Conservation (phyloP, 495 filamentous ascomycete species). For the Podospora comata region DNA sequence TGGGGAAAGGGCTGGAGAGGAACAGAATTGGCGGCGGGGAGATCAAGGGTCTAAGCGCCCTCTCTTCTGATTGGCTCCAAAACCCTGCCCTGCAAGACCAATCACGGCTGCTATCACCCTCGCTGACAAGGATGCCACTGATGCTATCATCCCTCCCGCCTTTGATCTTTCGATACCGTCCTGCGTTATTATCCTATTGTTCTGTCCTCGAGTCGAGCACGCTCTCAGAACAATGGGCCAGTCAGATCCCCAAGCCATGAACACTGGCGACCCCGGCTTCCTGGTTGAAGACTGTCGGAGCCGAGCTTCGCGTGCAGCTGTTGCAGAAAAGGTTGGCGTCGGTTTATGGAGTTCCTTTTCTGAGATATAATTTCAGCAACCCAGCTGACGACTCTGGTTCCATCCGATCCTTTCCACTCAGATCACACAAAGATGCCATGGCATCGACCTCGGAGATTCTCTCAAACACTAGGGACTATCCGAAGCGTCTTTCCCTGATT, state of each 20-base stretch:
- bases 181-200: slow-evolving; percentile 31
- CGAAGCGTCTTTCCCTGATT: background rate
- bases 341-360: background rate
- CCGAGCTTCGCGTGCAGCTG: slow-evolving; percentile 2
- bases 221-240: slow-evolving; percentile 9
- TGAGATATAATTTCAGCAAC: background rate
- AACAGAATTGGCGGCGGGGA: slow-evolving; percentile 14
- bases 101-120: slow-evolving; percentile 34
- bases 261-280: slow-evolving; percentile 4
- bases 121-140: slow-evolving; percentile 29
- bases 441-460: background rate
- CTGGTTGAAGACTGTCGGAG: slow-evolving; percentile 6
- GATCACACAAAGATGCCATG: background rate
- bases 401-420: background rate
- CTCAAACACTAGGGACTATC: slow-evolving; percentile 6
- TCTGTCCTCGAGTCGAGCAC: slow-evolving; percentile 13
- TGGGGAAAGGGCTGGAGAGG: slow-evolving; percentile 11
- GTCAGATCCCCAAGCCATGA: slow-evolving; percentile 3
- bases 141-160: slow-evolving; percentile 27
- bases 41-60: slow-evolving; percentile 33
- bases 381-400: slow-evolving; percentile 1
- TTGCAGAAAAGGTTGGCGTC: slow-evolving; percentile 10
- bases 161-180: slow-evolving; percentile 25
- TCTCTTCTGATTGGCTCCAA: slow-evolving; percentile 28
- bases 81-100: slow-evolving; percentile 28